These are phyloP conservation scores for Waltergamsia citrina DNA, from an alignment of 2,329 filamentous ascomycete genomes.

Conservation along the genomic window DNA sequence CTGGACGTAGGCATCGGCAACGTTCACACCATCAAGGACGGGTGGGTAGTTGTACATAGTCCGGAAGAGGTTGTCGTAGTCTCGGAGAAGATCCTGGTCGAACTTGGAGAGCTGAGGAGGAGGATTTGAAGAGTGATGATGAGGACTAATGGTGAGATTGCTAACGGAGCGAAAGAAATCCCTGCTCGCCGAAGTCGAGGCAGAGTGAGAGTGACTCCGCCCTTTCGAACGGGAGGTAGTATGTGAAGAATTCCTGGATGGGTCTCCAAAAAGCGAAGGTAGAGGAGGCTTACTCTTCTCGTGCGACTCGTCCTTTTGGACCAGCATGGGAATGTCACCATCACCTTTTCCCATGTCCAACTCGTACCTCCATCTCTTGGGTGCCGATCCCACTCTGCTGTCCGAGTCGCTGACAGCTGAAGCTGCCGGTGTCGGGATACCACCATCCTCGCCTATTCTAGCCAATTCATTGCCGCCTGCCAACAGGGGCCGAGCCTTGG, in stretches of 20 bases:
- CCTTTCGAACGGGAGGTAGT: no score
- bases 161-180: slow-evolving; percentile 83
- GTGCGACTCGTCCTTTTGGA: slow-evolving; percentile 57
- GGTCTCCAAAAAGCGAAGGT: not conserved
- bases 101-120: slow-evolving; percentile 40
- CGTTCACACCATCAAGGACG: slow-evolving; percentile 72
- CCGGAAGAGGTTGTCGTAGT: slow-evolving; percentile 93
- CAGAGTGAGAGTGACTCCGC: slow-evolving; percentile 42
- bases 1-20: slow-evolving; percentile 86
- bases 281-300: not conserved
- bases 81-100: slow-evolving; percentile 69
- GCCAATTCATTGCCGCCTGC: slow-evolving; percentile 35
- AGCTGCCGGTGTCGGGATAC: slow-evolving; percentile 4
- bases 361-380: slow-evolving; percentile 73
- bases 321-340: slow-evolving; percentile 77
- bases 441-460: slow-evolving; percentile 37
- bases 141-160: slow-evolving; percentile 51
- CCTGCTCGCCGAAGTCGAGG: slow-evolving; percentile 24
- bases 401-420: slow-evolving; percentile 11
- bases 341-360: slow-evolving; percentile 65
- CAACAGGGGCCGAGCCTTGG: slow-evolving; percentile 18
- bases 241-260: no score
- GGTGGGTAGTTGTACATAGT: slow-evolving; percentile 94
- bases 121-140: slow-evolving; percentile 13
- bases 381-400: slow-evolving; percentile 6